Percentiles rank a stretch among this genome's conserved stretches.
Evolutionary conservation across 1,284 basidiomycete genomes (phyloP).

Genomic region (Cutaneotrichosporon cutaneum): DNA sequence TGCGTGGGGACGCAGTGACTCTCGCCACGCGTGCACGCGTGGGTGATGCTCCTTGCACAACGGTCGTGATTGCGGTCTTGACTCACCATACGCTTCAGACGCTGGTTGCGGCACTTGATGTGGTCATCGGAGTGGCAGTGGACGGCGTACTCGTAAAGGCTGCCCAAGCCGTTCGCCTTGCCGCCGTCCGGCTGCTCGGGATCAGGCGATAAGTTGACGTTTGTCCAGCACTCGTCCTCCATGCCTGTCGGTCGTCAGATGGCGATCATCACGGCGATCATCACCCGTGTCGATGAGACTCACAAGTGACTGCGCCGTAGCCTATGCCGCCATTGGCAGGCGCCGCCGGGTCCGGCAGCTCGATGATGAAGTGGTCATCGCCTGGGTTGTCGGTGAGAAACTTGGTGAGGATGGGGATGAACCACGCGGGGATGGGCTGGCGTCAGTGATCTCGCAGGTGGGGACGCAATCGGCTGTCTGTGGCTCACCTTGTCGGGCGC

Average conservation of each 20-base stretch:
- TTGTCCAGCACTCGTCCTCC: slow-evolving; percentile 47
- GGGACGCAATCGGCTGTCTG: background rate
- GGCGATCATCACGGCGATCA: too few relatives aligned
- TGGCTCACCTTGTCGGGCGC: slow-evolving; percentile 15
- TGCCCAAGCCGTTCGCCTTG: slow-evolving; percentile 36
- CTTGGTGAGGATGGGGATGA: slow-evolving; percentile 22
- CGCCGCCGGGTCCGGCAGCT: slow-evolving; percentile 26
- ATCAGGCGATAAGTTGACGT: slow-evolving; percentile 40
- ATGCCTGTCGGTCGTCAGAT: slow-evolving; percentile 33
- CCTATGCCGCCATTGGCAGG: slow-evolving; percentile 36
- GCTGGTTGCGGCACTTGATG: slow-evolving; percentile 12
- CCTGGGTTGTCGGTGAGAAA: slow-evolving; percentile 31
- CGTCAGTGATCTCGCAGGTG: background rate
- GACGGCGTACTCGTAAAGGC: slow-evolving; percentile 35
- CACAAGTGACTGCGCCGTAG: slow-evolving; percentile 44
- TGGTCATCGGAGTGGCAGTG: slow-evolving; percentile 13
- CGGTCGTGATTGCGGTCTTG: background rate
- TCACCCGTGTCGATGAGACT: slow-evolving; percentile 14
- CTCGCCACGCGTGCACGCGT: too few relatives aligned
- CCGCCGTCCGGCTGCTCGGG: slow-evolving; percentile 34
- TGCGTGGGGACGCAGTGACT: too few relatives aligned
- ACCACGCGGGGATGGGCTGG: slow-evolving; percentile 31
- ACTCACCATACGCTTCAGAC: slow-evolving; percentile 11
- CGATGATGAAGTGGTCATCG: slow-evolving; percentile 43
- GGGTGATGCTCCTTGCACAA: too few relatives aligned